Evolutionary conservation across 306 rosid species (phyloP).

Genomic region (Corylus avellana): DNA sequence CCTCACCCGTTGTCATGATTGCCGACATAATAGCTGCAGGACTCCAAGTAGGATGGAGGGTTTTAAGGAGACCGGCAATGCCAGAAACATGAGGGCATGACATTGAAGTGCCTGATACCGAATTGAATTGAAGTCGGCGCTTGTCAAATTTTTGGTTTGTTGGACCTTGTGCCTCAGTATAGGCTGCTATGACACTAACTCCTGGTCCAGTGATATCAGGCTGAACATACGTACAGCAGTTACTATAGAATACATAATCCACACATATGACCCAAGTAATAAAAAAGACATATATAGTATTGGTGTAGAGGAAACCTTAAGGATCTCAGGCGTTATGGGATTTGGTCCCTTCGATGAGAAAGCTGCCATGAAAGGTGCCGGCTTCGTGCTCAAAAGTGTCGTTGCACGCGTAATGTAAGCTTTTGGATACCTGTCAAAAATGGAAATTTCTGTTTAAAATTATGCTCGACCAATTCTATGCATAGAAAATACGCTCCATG

Average conservation of each 20-base stretch:
- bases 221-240: conserved; percentile 44
- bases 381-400: conserved; percentile 59
- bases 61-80: conserved; percentile 65
- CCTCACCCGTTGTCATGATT: conserved; percentile 86
- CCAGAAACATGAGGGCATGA: conserved; percentile 94
- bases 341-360: conserved; percentile 93
- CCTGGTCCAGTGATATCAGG: conserved; percentile 98
- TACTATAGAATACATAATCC: not conserved
- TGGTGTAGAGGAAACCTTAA: conserved; percentile 54
- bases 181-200: conserved; percentile 86
- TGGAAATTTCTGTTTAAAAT: not conserved
- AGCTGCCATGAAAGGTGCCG: conserved; percentile 95
- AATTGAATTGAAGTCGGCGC: conserved; percentile 62
- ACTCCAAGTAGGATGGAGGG: conserved; percentile 79
- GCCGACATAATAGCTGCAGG: conserved; percentile 95
- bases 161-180: conserved; percentile 76
- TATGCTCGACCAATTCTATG: not conserved
- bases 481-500: not conserved
- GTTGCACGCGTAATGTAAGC: conserved; percentile 66
- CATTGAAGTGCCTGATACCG: conserved; percentile 93
- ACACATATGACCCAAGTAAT: conserved; percentile 7
- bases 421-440: conserved; percentile 50
- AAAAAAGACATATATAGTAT: not conserved
- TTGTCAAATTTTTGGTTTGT: conserved; percentile 62
- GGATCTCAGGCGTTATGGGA: conserved; percentile 65